phyloP scores from a whole-genome alignment of 495 filamentous ascomycete species.

The Lasiosphaeria ovina region DNA sequence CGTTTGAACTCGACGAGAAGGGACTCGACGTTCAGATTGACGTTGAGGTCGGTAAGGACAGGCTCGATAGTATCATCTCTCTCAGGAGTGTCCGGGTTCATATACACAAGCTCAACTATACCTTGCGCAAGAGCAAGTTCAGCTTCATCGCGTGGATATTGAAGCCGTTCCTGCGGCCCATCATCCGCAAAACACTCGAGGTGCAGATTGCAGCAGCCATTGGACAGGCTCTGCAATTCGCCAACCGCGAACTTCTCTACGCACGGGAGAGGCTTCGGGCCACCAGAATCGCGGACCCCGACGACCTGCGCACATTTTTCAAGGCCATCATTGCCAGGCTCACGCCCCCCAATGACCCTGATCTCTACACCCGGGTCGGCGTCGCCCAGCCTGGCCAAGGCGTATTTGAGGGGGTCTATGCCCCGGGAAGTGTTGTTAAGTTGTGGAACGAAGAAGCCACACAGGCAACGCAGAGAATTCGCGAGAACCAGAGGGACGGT shows the following conservation, averaged over 20 bases:
- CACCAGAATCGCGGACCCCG: conserved; percentile 75
- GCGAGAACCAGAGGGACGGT: conserved; percentile 61
- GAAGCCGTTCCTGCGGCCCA: conserved; percentile 77
- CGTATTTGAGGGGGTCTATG: conserved; percentile 79
- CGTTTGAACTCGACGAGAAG: conserved; percentile 77
- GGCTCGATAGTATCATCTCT: conserved; percentile 75
- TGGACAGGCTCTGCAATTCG: conserved; percentile 61
- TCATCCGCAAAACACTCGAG: conserved; percentile 77
- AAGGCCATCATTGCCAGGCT: conserved; percentile 75
- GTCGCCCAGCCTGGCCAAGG: conserved; percentile 60
- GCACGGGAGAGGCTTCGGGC: conserved; percentile 84
- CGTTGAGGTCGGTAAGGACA: conserved; percentile 71
- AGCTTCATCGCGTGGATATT: conserved; percentile 75
- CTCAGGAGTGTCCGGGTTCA: conserved; percentile 71
- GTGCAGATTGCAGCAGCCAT: conserved; percentile 72
- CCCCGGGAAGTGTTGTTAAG: conserved; percentile 83
- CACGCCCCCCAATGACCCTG: conserved; percentile 65
- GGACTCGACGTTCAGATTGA: conserved; percentile 85
- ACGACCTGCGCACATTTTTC: conserved; percentile 75
- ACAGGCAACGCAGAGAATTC: conserved; percentile 59
- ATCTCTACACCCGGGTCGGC: conserved; percentile 69
- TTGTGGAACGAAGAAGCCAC: conserved; percentile 79
- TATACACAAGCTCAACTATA: conserved; percentile 85
- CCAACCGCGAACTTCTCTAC: conserved; percentile 82
- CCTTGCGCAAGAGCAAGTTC: conserved; percentile 70